Evolutionary conservation across 2,329 filamentous ascomycete species (phyloP).

Genomic region (Pseudocercospora crystallina): DNA sequence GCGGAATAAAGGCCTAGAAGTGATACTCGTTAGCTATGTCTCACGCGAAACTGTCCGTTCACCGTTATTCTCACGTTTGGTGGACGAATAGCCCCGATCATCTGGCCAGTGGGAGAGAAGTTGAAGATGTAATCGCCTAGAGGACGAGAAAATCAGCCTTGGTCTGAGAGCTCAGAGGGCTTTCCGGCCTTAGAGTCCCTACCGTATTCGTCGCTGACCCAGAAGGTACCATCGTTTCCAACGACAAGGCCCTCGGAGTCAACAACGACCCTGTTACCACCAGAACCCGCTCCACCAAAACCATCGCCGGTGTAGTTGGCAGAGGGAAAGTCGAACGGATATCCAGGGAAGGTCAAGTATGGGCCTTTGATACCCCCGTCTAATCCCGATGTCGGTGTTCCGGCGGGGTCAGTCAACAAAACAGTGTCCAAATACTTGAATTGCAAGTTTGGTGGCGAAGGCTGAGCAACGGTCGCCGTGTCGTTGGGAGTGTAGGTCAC

Average conservation of each 20-base stretch:
- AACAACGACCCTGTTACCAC: slow-evolving; percentile 59
- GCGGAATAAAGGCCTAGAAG: slow-evolving; percentile 57
- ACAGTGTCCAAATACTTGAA: slow-evolving; percentile 65
- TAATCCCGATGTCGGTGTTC: slow-evolving; percentile 62
- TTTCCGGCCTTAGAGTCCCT: background rate
- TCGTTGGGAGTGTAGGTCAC: slow-evolving; percentile 58
- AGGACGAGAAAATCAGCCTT: too few species aligned
- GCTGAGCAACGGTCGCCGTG: slow-evolving; percentile 52
- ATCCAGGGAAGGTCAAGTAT: slow-evolving; percentile 56
- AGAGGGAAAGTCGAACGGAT: slow-evolving; percentile 58
- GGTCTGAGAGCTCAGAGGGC: too few species aligned
- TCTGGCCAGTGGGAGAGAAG: slow-evolving; percentile 58
- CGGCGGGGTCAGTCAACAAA: slow-evolving; percentile 63
- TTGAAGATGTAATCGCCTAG: slow-evolving; percentile 59
- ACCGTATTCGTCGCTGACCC: slow-evolving; percentile 68
- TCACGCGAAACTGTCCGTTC: too few species aligned
- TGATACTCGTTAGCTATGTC: too few species aligned
- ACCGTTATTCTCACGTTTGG: slow-evolving; percentile 42
- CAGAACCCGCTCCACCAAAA: slow-evolving; percentile 61
- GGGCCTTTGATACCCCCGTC: slow-evolving; percentile 57
- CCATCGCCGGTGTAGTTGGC: slow-evolving; percentile 67
- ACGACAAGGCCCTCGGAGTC: slow-evolving; percentile 69
- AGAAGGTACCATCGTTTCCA: slow-evolving; percentile 61
- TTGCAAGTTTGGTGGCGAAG: slow-evolving; percentile 60
- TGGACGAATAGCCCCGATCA: slow-evolving; percentile 64